Evolutionary conservation across 495 filamentous ascomycete species (phyloP), one percentile per base, ranked within the genome.

Genomic region (Aspergillus bridgeri): DNA sequence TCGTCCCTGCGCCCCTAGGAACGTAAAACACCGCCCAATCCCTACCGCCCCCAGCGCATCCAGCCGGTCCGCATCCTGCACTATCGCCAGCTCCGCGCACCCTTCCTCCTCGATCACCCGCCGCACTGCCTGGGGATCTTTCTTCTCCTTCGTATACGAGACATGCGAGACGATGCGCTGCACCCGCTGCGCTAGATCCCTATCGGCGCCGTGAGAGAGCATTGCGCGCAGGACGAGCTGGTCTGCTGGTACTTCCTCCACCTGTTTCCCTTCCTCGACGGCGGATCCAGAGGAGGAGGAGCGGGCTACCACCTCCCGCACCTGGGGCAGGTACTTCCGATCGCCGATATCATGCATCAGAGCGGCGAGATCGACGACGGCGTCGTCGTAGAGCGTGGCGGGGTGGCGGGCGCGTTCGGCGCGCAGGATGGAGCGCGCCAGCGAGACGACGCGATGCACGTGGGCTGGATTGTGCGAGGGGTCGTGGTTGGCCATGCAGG

Each of bases 321-420:
- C 29, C 48, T 54, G 38, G 44, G 42, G 21, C 13, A 85, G 66
- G 72, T 96, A 96, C 70, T 96, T 97, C 66, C 82, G 79, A 65
- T 97, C 92, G 51, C 86, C 89, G 9, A 96, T 85, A 65, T 97
- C 92, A 70, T 97, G 92, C 0, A 96, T 81, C 0, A 95, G 79
- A 3, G 90, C 90, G 1, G 85, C 79, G 3, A 96, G 85, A 22
- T 85, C 79, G 60, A 96, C 77, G 24, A 87, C 71, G 13, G 78
- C 71, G 22, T 72, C 65, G 68, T 89, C 78, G 65, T 77, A 78
- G 13, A 42, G 20, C 4, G 13, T 27, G 4, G 51, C 56, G 63
- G 68, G 23, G 50, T 72, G 66, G 59, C 59, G 60, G 23, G 54
- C 53, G 53, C 68, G 64, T 61, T 83, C 83, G 38, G 69, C 54